Conservation (phyloP, 495 filamentous ascomycete species). For the Letharia lupina region DNA sequence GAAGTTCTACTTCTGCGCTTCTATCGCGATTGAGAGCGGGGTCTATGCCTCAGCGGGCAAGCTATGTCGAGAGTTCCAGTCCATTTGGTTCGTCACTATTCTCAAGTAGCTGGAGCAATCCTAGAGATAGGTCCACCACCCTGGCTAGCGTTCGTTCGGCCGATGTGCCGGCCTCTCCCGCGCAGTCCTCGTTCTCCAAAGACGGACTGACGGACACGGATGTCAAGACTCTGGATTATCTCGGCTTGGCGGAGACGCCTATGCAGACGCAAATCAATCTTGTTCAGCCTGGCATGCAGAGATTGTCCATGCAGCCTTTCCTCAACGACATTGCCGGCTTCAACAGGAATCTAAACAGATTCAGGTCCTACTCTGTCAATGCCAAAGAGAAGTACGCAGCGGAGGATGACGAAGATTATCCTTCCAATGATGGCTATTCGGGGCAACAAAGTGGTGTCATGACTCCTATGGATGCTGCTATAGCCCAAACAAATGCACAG, state of each 20-base stretch:
- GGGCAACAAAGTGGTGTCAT: constrained; percentile 59
- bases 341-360: constrained; percentile 72
- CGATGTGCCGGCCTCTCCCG: constrained; percentile 82
- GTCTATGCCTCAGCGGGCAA: constrained; percentile 85
- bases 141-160: constrained; percentile 80
- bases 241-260: constrained; percentile 90
- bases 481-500: constrained; percentile 78
- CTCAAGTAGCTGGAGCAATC: constrained; percentile 71
- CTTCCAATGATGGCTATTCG: constrained; percentile 40
- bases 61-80: constrained; percentile 49
- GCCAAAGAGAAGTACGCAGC: constrained; percentile 95
- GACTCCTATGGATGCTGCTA: constrained; percentile 61
- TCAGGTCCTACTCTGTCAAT: constrained; percentile 96
- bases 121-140: constrained; percentile 72
- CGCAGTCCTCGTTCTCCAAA: constrained; percentile 79
- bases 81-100: constrained; percentile 89
- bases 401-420: constrained; percentile 80
- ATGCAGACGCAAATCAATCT: constrained; percentile 68
- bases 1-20: constrained; percentile 52
- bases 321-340: constrained; percentile 69
- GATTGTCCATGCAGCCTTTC: constrained; percentile 54
- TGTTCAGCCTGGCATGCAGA: constrained; percentile 52
- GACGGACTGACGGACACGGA: constrained; percentile 83
- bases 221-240: constrained; percentile 90
- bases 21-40: constrained; percentile 86